A percentile compares a stretch with the other conserved stretches of the same genome.
Evolutionary conservation across 805 yeast species (phyloP).

Genomic region (Komagataella phaffii): DNA sequence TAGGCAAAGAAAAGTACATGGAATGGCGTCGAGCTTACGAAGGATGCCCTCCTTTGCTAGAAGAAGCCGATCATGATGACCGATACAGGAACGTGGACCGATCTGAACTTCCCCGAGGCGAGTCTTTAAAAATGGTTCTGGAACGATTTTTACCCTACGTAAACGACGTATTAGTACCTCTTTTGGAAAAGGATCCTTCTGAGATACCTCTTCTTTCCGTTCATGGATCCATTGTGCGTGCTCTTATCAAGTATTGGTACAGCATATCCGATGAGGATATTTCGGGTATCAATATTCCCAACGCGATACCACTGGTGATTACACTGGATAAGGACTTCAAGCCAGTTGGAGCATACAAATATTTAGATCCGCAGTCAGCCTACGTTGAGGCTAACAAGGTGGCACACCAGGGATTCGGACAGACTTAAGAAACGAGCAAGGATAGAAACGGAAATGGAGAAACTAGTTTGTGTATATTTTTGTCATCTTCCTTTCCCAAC

Average conservation of each 20-base stretch:
- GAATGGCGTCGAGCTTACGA: constrained; percentile 67
- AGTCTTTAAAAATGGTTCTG: constrained; percentile 62
- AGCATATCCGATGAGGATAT: constrained; percentile 53
- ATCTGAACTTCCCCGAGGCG: constrained; percentile 52
- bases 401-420: constrained; percentile 53
- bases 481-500: background rate
- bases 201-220: constrained; percentile 46
- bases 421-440: background rate
- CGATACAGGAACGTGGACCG: constrained; percentile 28
- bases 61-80: constrained; percentile 24
- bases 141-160: constrained; percentile 52
- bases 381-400: constrained; percentile 69
- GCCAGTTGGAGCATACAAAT: constrained; percentile 42
- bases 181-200: constrained; percentile 34
- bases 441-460: background rate
- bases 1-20: constrained; percentile 66
- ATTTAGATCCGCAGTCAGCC: constrained; percentile 73
- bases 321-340: constrained; percentile 39
- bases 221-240: constrained; percentile 75
- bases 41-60: constrained; percentile 50
- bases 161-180: constrained; percentile 34
- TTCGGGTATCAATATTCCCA: constrained; percentile 66
- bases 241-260: constrained; percentile 57
- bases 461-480: background rate
- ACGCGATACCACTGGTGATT: constrained; percentile 69